Base-by-base conservation (phyloP, 2,329 filamentous ascomycete species). In the Fusarium cicatricum region DNA sequence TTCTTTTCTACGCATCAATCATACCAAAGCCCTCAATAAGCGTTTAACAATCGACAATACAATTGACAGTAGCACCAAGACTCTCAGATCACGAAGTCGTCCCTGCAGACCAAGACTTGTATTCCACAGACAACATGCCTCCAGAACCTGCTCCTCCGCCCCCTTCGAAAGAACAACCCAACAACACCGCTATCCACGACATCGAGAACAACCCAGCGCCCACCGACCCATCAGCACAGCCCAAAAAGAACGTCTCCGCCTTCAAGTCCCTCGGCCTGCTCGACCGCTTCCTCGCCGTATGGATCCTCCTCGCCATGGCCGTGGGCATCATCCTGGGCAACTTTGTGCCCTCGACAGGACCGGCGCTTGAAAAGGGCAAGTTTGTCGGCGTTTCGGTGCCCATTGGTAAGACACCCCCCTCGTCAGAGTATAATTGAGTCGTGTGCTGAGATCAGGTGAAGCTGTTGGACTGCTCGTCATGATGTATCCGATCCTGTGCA, bases 401-500 rank as follows among this genome's bases (percentile, higher is more conserved):
- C 0, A 90, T 90, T 37, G 85, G 85, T 85, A 71, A 19, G 38
- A n/a, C 10, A n/a, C 2, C 14, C 14, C 9, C 14, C 14, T 19
- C 19, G 14, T 23, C 28, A 5, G 9, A 17, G 19, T 21, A n/a
- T 38, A 1, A 3, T 8, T 5, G 11, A 14, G 14, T 12, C 11
- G 29, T 4, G 29, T 3, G 21, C 28, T 43, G 9, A 42, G 4
- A 5, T 3, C 1, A 15, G 11, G 16, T 14, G 1, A 15, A 90
- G 91, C 91, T 1, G 78, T 96, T 41, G 91, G 92, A 0, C 77
- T 96, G 1, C 80, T 96, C 2, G 87, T 96, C 36, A 96, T 96
- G 91, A 96, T 96, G 91, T 96, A 95, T 69, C 92, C 92, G 0
- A 96, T 96, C 55, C 78, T 96, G 1, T 96, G 91, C 81, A 95